These are phyloP conservation scores for Solanum habrochaites DNA, from an alignment of 257 asterid species.

Conservation along the genomic window DNA sequence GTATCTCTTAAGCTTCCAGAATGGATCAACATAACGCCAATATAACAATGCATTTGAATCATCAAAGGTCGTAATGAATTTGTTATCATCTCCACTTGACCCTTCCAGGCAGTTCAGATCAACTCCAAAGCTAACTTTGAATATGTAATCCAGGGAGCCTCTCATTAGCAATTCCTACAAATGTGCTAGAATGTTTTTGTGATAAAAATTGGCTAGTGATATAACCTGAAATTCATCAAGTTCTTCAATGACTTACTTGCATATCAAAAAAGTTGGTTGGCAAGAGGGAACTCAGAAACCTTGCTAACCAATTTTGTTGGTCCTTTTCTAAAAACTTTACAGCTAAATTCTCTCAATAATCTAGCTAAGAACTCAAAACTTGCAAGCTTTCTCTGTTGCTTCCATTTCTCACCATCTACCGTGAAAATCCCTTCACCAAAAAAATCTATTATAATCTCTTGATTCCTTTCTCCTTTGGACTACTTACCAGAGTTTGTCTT, in stretches of 20 bases:
- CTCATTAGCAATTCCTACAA: slow-evolving; percentile 59
- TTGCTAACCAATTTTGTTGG: slow-evolving; percentile 30
- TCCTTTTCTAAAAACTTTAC: slow-evolving; percentile 43
- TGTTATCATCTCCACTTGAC: slow-evolving; percentile 31
- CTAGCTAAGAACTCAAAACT: slow-evolving; percentile 68
- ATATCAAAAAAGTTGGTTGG: slow-evolving; percentile 33
- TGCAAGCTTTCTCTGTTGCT: slow-evolving; percentile 56
- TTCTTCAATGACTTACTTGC: slow-evolving; percentile 26
- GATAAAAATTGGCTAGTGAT: neutral
- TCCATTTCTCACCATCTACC: slow-evolving; percentile 72
- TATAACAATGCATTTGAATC: slow-evolving; percentile 47
- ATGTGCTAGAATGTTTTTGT: neutral
- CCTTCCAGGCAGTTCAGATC: slow-evolving; percentile 47
- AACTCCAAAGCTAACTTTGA: slow-evolving; percentile 69
- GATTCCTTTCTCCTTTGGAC: slow-evolving; percentile 36
- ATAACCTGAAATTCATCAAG: neutral
- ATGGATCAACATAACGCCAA: slow-evolving; percentile 55
- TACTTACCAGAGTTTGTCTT: slow-evolving; percentile 43
- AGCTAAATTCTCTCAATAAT: slow-evolving; percentile 59
- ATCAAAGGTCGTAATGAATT: slow-evolving; percentile 54
- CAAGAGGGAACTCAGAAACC: slow-evolving; percentile 11
- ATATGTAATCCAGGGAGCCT: slow-evolving; percentile 56
- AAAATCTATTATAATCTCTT: slow-evolving; percentile 29
- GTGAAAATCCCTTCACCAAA: slow-evolving; percentile 65
- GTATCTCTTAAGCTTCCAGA: slow-evolving; percentile 47